Base-by-base conservation (phyloP, 768 basidiomycete species). In the Tubosaeta sp. region DNA sequence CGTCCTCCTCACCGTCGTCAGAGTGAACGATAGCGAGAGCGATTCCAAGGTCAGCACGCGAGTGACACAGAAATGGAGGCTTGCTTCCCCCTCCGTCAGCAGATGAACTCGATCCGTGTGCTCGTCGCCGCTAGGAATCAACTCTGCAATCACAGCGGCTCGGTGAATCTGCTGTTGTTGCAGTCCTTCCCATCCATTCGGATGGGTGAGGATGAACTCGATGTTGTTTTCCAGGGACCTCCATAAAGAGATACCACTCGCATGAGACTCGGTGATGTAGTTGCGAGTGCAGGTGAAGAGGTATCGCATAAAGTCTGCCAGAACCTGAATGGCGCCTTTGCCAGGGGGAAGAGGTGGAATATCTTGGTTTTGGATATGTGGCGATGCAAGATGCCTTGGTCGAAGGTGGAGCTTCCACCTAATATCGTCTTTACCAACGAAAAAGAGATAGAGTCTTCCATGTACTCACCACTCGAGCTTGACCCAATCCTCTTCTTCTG, bases 401-500 rank as follows among this genome's bases (percentile, higher is more conserved):
- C 65, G 63, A 56, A 76, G 50, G 61, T 74, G 62, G 59, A 74
- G 60, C 37, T 74, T 52, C 61, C 73, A 65, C 56, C 59, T 74
- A 27, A 12, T 1, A 26, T 9, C 2, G 17, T 25, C 16, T 9
- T 2, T 29, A n/a, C 49, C 29, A 44, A 41, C 14, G n/a, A 33
- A 35, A 6, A 46, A 16, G 13, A 42, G 6, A 17, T 5, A n/a
- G 13, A 31, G 8, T 31, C 10, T 16, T 11, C 16, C 31, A 14
- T n/a, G 34, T 14, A 6, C 57, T 54, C 29, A 74, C 75, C 74
- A 74, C 60, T 76, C 73, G 1, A 72, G 66, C 55, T 72, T 78
- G 17, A 52, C 47, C 74, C 58, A 64, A 29, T 29, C 9, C 29
- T 29, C 29, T 29, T 29, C 29, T 9, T 29, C 29, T 9, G 29